These are phyloP conservation scores for Moesziomyces globuligerus DNA, from an alignment of 1,284 basidiomycete species.

Conservation along the genomic window DNA sequence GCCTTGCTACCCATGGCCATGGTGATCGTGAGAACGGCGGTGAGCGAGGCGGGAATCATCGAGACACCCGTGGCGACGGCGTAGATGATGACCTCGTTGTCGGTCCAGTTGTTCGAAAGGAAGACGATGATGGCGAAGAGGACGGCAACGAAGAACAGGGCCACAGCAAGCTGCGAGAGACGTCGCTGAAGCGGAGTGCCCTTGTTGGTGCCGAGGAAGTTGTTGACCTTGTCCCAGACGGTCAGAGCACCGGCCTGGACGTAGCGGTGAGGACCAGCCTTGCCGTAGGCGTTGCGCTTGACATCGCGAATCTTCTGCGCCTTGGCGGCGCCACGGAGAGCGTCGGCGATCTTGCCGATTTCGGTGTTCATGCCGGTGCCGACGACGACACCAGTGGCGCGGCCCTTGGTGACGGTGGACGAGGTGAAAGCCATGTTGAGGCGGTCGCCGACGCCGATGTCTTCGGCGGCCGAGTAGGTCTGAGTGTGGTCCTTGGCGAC, in stretches of 20 bases:
- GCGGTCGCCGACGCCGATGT: slow-evolving; percentile 71
- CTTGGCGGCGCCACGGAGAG: slow-evolving; percentile 60
- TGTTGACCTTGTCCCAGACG: slow-evolving; percentile 64
- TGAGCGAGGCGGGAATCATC: slow-evolving; percentile 71
- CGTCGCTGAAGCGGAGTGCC: slow-evolving; percentile 68
- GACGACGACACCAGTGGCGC: slow-evolving; percentile 74
- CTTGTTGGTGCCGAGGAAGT: slow-evolving; percentile 67
- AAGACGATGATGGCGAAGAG: slow-evolving; percentile 68
- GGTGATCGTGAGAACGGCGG: slow-evolving; percentile 67
- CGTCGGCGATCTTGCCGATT: slow-evolving; percentile 65
- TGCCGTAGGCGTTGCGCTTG: slow-evolving; percentile 71
- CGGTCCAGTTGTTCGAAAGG: slow-evolving; percentile 67
- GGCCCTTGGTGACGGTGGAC: slow-evolving; percentile 76
- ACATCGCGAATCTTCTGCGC: slow-evolving; percentile 63
- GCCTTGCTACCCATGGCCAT: slow-evolving; percentile 72
- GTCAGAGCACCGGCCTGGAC: slow-evolving; percentile 68
- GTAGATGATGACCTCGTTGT: slow-evolving; percentile 66
- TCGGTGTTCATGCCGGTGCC: slow-evolving; percentile 73
- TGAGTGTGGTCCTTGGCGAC: slow-evolving; percentile 71
- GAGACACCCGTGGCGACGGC: slow-evolving; percentile 72
- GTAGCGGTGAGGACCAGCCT: slow-evolving; percentile 67
- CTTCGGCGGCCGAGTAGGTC: slow-evolving; percentile 48
- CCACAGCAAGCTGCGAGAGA: slow-evolving; percentile 67
- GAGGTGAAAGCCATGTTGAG: slow-evolving; percentile 74
- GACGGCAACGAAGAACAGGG: slow-evolving; percentile 63